Evolutionary conservation across 176 grass and related monocot species (phyloP).

Genomic region (Raddia distichophylla): DNA sequence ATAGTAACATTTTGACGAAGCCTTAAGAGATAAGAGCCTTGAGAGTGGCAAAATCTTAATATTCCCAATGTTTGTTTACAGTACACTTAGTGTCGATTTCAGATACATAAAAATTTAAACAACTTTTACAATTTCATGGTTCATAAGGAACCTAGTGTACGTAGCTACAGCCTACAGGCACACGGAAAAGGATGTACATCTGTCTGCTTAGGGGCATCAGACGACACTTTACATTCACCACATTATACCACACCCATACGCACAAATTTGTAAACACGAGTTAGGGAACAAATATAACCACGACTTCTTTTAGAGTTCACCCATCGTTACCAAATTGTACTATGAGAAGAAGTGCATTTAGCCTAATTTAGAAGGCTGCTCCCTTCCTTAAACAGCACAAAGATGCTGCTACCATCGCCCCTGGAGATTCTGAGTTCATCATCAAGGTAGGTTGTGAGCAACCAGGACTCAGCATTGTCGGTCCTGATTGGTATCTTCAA

Average conservation of each 20-base stretch:
- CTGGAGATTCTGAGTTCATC: slow-evolving; percentile 83
- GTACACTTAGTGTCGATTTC: no score
- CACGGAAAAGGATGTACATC: neutral
- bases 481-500: slow-evolving; percentile 78
- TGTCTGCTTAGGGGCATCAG: neutral
- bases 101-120: no score
- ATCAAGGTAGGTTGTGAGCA: slow-evolving; percentile 95
- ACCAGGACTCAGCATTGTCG: slow-evolving; percentile 65
- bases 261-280: slow-evolving; percentile 13
- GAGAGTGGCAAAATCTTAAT: no score
- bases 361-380: slow-evolving; percentile 56
- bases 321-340: slow-evolving; percentile 6
- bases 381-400: slow-evolving; percentile 79
- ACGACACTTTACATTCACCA: neutral
- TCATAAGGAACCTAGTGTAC: neutral
- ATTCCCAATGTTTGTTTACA: no score
- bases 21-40: no score
- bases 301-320: neutral
- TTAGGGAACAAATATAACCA: neutral
- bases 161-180: neutral
- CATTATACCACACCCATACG: neutral
- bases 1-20: no score
- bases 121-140: neutral
- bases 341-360: neutral
- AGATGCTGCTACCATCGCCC: slow-evolving; percentile 69